A percentile compares a stretch with the other conserved stretches of the same genome.
Conservation (phyloP, 2,329 filamentous ascomycete species). For the Bimuria novae-zelandiae region DNA sequence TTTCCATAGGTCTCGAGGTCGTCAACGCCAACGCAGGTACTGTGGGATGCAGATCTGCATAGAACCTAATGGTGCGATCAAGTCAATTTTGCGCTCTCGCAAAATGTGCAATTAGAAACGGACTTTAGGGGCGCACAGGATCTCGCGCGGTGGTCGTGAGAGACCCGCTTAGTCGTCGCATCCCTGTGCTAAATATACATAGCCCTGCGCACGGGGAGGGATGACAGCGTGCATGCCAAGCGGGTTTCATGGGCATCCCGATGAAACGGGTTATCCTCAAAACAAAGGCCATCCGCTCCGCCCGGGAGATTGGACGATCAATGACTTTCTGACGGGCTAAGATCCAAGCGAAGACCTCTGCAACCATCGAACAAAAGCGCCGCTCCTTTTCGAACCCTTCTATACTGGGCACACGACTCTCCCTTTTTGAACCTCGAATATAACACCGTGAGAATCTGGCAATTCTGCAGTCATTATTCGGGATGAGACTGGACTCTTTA, state of each 20-base stretch:
- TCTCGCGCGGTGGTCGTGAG: conserved; percentile 8
- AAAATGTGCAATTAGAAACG: conserved; percentile 8
- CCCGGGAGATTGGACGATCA: conserved; percentile 48
- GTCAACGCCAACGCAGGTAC: conserved; percentile 35
- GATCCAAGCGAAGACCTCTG: conserved; percentile 38
- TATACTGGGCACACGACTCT: conserved; percentile 24
- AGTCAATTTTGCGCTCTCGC: neutral
- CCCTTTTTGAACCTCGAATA: conserved; percentile 31
- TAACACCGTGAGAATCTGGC: conserved; percentile 34
- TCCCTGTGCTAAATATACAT: conserved; percentile 38
- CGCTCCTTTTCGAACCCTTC: conserved; percentile 42
- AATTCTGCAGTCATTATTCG: conserved; percentile 39
- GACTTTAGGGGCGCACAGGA: conserved; percentile 2
- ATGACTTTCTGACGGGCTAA: conserved; percentile 45
- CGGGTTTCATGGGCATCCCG: conserved; percentile 36
- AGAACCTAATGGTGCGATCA: conserved; percentile 6
- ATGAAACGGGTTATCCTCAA: conserved; percentile 45
- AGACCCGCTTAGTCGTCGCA: conserved; percentile 21
- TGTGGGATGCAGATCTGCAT: conserved; percentile 29
- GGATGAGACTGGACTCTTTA: conserved; percentile 41
- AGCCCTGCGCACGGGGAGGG: conserved; percentile 34
- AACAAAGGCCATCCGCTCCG: conserved; percentile 46
- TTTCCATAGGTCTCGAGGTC: conserved; percentile 24
- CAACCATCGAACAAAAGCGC: conserved; percentile 40
- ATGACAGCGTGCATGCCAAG: conserved; percentile 44